Conservation (phyloP, 2,329 filamentous ascomycete species). For the Paraphoma chrysanthemicola region DNA sequence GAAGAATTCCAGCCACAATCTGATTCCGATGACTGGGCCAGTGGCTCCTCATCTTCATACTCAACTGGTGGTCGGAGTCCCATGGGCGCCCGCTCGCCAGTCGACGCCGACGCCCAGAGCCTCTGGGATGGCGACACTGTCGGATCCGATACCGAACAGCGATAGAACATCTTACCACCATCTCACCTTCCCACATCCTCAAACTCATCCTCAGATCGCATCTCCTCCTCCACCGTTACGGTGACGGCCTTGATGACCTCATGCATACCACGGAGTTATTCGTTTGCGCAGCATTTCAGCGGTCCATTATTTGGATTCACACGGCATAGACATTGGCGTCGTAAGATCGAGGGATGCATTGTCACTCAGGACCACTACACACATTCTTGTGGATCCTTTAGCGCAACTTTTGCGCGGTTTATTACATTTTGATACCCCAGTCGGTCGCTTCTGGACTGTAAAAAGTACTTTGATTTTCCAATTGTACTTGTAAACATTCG, state of each 20-base stretch:
- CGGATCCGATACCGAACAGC: conserved; percentile 53
- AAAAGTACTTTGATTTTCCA: conserved; percentile 12
- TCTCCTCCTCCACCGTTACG: conserved; percentile 20
- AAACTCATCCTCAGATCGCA: conserved; percentile 31
- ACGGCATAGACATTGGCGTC: conserved; percentile 34
- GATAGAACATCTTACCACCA: conserved; percentile 27
- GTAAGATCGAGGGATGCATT: conserved; percentile 20
- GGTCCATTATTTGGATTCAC: conserved; percentile 26
- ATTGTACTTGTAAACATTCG: conserved; percentile 39
- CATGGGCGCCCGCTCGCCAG: conserved; percentile 52
- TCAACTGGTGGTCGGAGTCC: conserved; percentile 69
- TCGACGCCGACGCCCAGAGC: conserved; percentile 63
- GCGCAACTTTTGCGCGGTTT: conserved; percentile 22
- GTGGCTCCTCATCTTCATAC: conserved; percentile 80
- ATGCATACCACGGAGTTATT: conserved; percentile 48
- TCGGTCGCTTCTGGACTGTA: conserved; percentile 38
- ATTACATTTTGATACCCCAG: conserved; percentile 41
- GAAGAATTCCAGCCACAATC: conserved; percentile 59
- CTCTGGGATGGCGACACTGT: conserved; percentile 66
- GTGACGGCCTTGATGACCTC: conserved; percentile 43
- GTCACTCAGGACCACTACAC: conserved; percentile 12
- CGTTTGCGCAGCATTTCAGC: conserved; percentile 46
- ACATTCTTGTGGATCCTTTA: conserved; percentile 19
- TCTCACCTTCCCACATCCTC: conserved; percentile 10
- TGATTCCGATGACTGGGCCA: conserved; percentile 88